Base-by-base conservation (phyloP, 2,329 filamentous ascomycete genomes). In the Acrocalymma vagum region DNA sequence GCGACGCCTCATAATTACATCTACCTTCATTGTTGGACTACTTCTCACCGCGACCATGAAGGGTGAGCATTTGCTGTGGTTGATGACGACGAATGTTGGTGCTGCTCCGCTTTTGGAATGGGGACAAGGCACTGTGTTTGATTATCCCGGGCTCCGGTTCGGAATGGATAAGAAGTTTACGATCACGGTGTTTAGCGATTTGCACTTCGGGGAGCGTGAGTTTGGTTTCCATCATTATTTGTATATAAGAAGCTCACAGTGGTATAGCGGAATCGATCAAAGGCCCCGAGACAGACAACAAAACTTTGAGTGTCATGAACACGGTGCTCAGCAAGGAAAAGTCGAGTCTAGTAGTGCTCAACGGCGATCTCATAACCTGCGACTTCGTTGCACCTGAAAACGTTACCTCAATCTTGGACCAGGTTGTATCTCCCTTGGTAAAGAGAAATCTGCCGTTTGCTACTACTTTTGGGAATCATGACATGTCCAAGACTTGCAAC, bases 391-490 rank as follows among this genome's bases (percentile, higher is more conserved):
- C 38, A 8, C 41, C 51, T 8, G 38, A 50, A 3, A 45, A 56
- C 16, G 38, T 35, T n/a, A 61, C 55, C 5, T 16, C 28, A 1
- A 24, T 60, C 22, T 48, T 65, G 20, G 55, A 65, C 26, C 54
- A 58, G 24, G 38, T 65, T 14, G 39, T 64, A 11, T 26, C 46
- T 7, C 64, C 64, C 6, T 84, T 90, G 0, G 70, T 86, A 1
- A 50, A 78, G 3, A 76, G 78, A 11, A 72, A 73, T 6, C 58
- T 86, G 0, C 73, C 75, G 0, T 90, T 84, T 81, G 85, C 84
- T 2, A 84, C 82, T 1, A 84, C 84, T 0, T 89, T 89, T 48
- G 86, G 86, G 0, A 89, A 89, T 42, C 86, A 90, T 53, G 86
- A 90, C 51, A 55, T 48, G 32, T 56, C 53, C 15, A 48, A 47